Percentiles rank a stretch among this genome's conserved stretches.
Evolutionary conservation across 2,329 filamentous ascomycete genomes (phyloP).

Genomic region (Talaromyces sp.): DNA sequence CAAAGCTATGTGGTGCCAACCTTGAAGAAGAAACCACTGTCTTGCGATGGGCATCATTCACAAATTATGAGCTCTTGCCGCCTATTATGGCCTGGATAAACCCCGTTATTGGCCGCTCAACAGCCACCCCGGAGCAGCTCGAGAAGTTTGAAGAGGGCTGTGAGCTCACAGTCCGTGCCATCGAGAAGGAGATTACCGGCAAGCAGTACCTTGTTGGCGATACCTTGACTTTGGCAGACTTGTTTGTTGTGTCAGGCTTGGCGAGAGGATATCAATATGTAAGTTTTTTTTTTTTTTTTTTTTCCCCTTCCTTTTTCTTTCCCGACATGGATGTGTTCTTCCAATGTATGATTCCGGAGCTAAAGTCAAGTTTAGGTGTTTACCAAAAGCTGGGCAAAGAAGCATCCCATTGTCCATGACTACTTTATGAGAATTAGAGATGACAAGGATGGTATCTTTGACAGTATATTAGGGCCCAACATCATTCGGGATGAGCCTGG

Average conservation of each 20-base stretch:
- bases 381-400: slow-evolving; percentile 1
- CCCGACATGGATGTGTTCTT: too few relatives aligned
- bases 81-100: slow-evolving; percentile 5
- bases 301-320: too few relatives aligned
- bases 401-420: slow-evolving; percentile 1
- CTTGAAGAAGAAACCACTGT: neutral
- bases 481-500: slow-evolving; percentile 3
- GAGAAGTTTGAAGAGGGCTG: neutral
- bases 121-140: neutral
- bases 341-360: too few relatives aligned
- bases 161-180: neutral
- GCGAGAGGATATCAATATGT: slow-evolving; percentile 5
- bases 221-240: neutral
- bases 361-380: neutral
- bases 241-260: slow-evolving; percentile 2
- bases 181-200: slow-evolving; percentile 2
- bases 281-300: neutral
- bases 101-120: neutral
- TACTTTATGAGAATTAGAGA: slow-evolving; percentile 2
- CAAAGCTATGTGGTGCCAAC: neutral
- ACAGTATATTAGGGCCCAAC: neutral
- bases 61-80: slow-evolving; percentile 1
- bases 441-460: neutral
- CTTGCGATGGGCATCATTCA: slow-evolving; percentile 4
- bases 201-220: neutral